Conservation (phyloP, 2,329 filamentous ascomycete species). For the Nigrospora osmanthi region DNA sequence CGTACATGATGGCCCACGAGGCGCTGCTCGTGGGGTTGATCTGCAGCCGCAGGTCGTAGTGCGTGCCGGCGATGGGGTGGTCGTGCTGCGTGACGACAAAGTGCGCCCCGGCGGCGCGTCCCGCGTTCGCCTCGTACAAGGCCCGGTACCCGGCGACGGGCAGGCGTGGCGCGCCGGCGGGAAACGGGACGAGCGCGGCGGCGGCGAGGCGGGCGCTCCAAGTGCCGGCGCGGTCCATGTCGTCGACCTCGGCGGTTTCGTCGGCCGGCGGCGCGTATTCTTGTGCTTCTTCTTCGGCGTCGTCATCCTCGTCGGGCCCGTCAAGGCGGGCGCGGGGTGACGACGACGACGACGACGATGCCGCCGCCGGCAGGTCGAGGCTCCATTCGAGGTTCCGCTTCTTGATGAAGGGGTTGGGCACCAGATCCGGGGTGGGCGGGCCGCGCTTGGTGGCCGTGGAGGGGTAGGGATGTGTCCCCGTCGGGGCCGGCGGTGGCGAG, state of each 20-base stretch:
- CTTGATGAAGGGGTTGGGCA: conserved; percentile 39
- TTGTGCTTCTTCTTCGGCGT: conserved; percentile 5
- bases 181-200: conserved; percentile 13
- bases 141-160: conserved; percentile 23
- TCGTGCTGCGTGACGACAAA: conserved; percentile 70
- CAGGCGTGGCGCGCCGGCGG: conserved; percentile 18
- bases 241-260: too few species aligned
- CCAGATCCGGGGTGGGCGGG: conserved; percentile 22
- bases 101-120: conserved; percentile 32
- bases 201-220: conserved; percentile 26
- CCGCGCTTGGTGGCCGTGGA: conserved; percentile 14
- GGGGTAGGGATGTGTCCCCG: too few species aligned
- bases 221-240: conserved; percentile 27
- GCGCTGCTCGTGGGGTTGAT: conserved; percentile 60
- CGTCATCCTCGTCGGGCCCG: conserved; percentile 3
- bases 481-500: too few species aligned
- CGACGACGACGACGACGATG: too few species aligned
- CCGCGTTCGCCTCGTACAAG: conserved; percentile 27
- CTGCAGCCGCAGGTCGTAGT: conserved; percentile 64
- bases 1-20: conserved; percentile 59
- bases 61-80: conserved; percentile 59
- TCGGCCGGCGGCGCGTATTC: not conserved
- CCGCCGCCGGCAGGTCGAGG: conserved; percentile 15
- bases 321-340: conserved; percentile 5
- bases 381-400: conserved; percentile 37